Conservation (phyloP, 164 flowering plant species). For the Nymphaea colorata region DNA sequence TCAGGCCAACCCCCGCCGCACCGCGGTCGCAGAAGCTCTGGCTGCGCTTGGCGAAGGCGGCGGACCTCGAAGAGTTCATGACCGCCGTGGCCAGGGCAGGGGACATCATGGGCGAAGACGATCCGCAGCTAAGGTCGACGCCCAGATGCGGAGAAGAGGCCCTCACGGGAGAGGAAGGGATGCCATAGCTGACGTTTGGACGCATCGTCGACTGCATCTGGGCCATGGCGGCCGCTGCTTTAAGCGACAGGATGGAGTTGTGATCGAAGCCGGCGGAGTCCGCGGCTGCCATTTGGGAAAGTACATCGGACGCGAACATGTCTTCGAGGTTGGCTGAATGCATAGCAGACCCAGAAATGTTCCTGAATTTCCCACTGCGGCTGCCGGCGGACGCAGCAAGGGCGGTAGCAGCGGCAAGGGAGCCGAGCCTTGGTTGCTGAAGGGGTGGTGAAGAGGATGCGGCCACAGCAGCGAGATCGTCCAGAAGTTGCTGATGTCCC, state of each 20-base stretch:
- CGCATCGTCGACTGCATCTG: not conserved
- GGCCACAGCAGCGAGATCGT: slow-evolving; percentile 9
- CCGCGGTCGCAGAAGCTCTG: slow-evolving; percentile 79
- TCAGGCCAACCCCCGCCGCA: slow-evolving; percentile 15
- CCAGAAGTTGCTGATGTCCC: slow-evolving; percentile 19
- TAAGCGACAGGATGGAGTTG: not conserved
- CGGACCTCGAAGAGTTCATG: slow-evolving; percentile 51
- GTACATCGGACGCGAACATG: slow-evolving; percentile 17
- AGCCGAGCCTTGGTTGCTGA: not conserved
- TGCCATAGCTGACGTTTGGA: not conserved
- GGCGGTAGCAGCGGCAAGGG: not conserved
- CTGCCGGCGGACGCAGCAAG: slow-evolving; percentile 12
- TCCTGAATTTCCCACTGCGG: slow-evolving; percentile 16
- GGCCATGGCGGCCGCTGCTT: not conserved
- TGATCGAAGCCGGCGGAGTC: not conserved
- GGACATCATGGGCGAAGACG: slow-evolving; percentile 4
- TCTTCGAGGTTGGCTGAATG: slow-evolving; percentile 63
- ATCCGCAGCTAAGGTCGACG: slow-evolving; percentile 21
- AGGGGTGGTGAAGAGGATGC: not conserved
- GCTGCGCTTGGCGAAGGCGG: slow-evolving; percentile 74
- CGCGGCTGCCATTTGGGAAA: not conserved
- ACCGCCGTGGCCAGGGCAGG: slow-evolving; percentile 34
- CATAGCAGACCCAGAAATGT: slow-evolving; percentile 25
- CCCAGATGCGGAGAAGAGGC: slow-evolving; percentile 27
- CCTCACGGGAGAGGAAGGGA: slow-evolving; percentile 49